Evolutionary conservation across 768 basidiomycete genomes (phyloP).

Genomic region (Hygrocybe coccinea): DNA sequence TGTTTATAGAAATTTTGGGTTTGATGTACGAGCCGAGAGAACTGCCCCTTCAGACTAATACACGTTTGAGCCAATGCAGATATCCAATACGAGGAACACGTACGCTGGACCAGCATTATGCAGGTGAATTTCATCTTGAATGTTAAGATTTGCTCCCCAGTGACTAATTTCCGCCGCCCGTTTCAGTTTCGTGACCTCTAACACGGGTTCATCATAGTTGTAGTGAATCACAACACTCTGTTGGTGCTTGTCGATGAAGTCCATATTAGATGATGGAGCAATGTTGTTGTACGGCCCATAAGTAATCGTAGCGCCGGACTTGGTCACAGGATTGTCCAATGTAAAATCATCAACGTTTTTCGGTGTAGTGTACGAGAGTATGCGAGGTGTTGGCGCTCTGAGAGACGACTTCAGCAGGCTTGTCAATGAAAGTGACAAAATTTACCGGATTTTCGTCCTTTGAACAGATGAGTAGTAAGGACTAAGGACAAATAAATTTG

Average conservation of each 20-base stretch:
- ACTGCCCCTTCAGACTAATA: slow-evolving; percentile 85
- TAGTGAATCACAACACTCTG: slow-evolving; percentile 73
- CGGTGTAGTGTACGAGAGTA: slow-evolving; percentile 70
- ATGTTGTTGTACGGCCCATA: slow-evolving; percentile 86
- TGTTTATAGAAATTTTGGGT: slow-evolving; percentile 64
- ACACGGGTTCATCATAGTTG: slow-evolving; percentile 72
- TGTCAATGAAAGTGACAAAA: slow-evolving; percentile 2
- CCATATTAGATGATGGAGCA: slow-evolving; percentile 52
- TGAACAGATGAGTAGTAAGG: slow-evolving; percentile 79
- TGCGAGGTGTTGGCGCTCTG: slow-evolving; percentile 67
- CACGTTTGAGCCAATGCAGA: slow-evolving; percentile 2
- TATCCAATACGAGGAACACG: slow-evolving; percentile 29
- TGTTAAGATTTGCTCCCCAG: slow-evolving; percentile 93
- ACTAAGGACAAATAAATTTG: slow-evolving; percentile 76
- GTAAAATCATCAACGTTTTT: slow-evolving; percentile 55
- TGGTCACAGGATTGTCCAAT: slow-evolving; percentile 60
- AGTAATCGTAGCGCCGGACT: slow-evolving; percentile 75
- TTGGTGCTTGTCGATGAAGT: slow-evolving; percentile 59
- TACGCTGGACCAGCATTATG: slow-evolving; percentile 87
- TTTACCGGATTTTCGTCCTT: slow-evolving; percentile 82
- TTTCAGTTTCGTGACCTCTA: slow-evolving; percentile 67
- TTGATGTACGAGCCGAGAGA: slow-evolving; percentile 88
- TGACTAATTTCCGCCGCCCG: slow-evolving; percentile 90
- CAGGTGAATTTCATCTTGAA: slow-evolving; percentile 82
- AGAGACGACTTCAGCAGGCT: background rate